Evolutionary conservation across 2,329 filamentous ascomycete species (phyloP).

Genomic region (Decorospora gaudefroyi): DNA sequence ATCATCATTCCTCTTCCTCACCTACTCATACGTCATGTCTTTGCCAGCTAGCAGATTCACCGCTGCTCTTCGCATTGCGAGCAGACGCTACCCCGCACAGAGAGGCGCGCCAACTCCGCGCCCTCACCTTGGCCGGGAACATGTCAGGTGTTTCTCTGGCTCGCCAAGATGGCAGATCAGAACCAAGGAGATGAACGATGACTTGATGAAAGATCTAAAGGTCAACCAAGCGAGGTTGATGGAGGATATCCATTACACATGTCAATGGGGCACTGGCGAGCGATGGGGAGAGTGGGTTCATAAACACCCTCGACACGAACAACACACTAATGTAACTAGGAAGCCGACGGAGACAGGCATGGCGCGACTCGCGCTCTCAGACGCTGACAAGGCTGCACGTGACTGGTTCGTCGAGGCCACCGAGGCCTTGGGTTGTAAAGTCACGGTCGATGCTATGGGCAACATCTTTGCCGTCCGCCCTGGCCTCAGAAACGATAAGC

Average conservation of each 20-base stretch:
- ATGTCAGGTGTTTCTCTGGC: constrained; percentile 35
- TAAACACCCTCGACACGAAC: not conserved
- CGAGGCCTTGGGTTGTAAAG: constrained; percentile 65
- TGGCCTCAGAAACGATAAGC: constrained; percentile 60
- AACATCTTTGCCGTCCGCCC: constrained; percentile 77
- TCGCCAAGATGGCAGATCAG: constrained; percentile 45
- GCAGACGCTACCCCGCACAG: constrained; percentile 27
- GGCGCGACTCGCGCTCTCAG: constrained; percentile 71
- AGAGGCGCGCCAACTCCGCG: constrained; percentile 11
- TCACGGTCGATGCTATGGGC: constrained; percentile 74
- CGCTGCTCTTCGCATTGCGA: constrained; percentile 27
- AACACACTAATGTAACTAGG: constrained; percentile 37
- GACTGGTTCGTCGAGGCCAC: constrained; percentile 75
- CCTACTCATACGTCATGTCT: constrained; percentile 19
- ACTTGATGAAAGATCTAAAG: constrained; percentile 58
- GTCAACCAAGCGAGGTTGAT: constrained; percentile 65
- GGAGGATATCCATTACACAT: constrained; percentile 67
- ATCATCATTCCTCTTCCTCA: constrained; percentile 4
- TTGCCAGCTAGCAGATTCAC: constrained; percentile 14
- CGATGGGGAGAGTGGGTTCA: constrained; percentile 65
- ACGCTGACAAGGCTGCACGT: constrained; percentile 71
- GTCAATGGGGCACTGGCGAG: constrained; percentile 68
- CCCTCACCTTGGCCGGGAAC: constrained; percentile 8
- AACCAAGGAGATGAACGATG: constrained; percentile 56
- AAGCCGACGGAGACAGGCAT: constrained; percentile 71